Evolutionary conservation across 768 basidiomycete species (phyloP).

Genomic region (Pleurotus pulmonarius): DNA sequence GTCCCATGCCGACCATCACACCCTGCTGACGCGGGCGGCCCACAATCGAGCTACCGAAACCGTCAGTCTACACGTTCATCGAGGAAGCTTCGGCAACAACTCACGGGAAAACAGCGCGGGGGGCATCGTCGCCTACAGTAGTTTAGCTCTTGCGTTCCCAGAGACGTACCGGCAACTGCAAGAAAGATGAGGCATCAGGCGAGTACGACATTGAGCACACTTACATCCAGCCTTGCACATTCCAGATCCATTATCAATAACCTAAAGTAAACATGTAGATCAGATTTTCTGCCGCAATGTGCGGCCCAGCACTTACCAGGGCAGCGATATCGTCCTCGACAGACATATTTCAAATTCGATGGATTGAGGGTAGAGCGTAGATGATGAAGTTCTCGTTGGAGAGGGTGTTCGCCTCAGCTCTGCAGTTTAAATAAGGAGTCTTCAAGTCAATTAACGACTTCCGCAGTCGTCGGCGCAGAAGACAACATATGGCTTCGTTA

Average conservation of each 20-base stretch:
- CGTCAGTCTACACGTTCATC: constrained; percentile 2
- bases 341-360: too few species aligned
- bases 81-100: constrained; percentile 24
- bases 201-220: constrained; percentile 27
- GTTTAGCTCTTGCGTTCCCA: constrained; percentile 8
- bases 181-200: neutral
- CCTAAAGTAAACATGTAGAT: constrained; percentile 34
- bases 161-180: constrained; percentile 57
- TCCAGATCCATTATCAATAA: constrained; percentile 92
- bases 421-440: too few species aligned
- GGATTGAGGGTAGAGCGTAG: too few species aligned
- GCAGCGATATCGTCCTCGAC: constrained; percentile 42
- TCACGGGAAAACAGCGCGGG: constrained; percentile 92
- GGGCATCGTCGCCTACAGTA: constrained; percentile 72
- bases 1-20: constrained; percentile 96
- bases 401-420: too few species aligned
- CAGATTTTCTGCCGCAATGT: neutral
- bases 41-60: constrained; percentile 71
- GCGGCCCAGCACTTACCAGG: constrained; percentile 29
- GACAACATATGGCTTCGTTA: too few species aligned
- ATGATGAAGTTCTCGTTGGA: too few species aligned
- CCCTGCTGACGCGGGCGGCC: constrained; percentile 92
- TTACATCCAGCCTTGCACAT: constrained; percentile 99
- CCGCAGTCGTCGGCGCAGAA: too few species aligned
- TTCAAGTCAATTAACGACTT: too few species aligned